Base-by-base conservation (phyloP, 2,329 filamentous ascomycete genomes). In the Immersiporthe knoxdaviesiana region DNA sequence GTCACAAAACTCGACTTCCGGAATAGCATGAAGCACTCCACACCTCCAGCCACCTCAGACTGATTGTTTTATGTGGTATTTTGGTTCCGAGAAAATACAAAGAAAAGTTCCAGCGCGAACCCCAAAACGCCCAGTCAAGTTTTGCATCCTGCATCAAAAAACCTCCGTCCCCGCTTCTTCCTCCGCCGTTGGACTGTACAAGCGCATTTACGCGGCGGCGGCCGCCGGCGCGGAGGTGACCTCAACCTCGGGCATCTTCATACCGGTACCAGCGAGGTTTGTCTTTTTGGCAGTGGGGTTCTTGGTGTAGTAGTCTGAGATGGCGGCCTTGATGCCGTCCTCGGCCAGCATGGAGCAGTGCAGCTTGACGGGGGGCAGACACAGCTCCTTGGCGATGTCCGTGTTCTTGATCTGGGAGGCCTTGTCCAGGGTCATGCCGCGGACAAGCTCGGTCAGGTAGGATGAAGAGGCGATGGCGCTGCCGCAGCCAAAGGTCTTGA, bases 401-500 rank as follows among this genome's bases (percentile, higher is more conserved):
- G 95, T 97, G 83, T 99, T 99, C 84, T 93, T 91, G 76, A 99
- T 92, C 83, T 92, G 91, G 67, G 90, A 90, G 44, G 97, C 96
- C 79, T 99, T 93, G 76, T 99, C 96, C 74, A 99, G 82, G 18
- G 91, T 97, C 95, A 98, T 99, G 71, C 96, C 96, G 73, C 93
- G 89, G 72, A 99, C 94, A 70, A 99, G 85, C 82, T 97, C 94
- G 11, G 96, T 99, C 76, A 99, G 83, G 79, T 99, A 99, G 78
- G 92, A 96, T 70, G 92, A 97, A 73, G 92, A 95, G 58, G 96
- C 96, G 81, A 99, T 99, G 73, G 96, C 96, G 39, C 91, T 94
- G 67, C 94, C 94, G 79, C 94, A 97, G 58, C 94, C 94, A 78
- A 97, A 97, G 0, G 94, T 97, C 90, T 97, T 97, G 88, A 97